These are phyloP conservation scores for Salicornia ramosissima DNA, from an alignment of 148 eudicot species.

Conservation along the genomic window DNA sequence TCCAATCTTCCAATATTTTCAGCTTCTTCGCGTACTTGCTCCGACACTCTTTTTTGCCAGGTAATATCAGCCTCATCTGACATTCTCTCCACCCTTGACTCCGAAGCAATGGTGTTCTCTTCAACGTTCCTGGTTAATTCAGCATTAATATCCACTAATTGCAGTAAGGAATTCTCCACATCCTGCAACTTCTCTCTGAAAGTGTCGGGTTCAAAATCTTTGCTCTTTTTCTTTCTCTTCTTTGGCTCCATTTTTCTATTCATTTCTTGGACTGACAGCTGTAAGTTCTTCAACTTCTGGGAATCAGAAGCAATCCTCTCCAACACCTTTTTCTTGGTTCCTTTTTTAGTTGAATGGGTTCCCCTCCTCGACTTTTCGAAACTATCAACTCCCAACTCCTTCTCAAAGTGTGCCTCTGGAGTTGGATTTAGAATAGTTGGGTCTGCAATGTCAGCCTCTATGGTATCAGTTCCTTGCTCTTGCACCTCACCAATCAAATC, in stretches of 20 bases:
- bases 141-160: conserved; percentile 54
- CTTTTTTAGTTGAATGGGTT: conserved; percentile 25
- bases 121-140: conserved; percentile 45
- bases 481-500: conserved; percentile 28
- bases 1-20: conserved; percentile 66
- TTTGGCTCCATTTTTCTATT: conserved; percentile 50
- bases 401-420: conserved; percentile 49
- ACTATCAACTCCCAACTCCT: conserved; percentile 71
- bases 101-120: conserved; percentile 30
- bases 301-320: conserved; percentile 67
- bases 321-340: conserved; percentile 40
- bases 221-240: conserved; percentile 39
- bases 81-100: conserved; percentile 26
- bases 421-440: conserved; percentile 27
- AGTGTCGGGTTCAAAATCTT: conserved; percentile 44
- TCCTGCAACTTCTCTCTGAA: conserved; percentile 59
- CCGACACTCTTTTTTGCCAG: conserved; percentile 38
- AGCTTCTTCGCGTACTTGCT: conserved; percentile 63
- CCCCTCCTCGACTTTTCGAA: conserved; percentile 36
- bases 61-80: conserved; percentile 35
- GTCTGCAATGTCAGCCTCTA: conserved; percentile 29
- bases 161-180: conserved; percentile 52
- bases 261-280: conserved; percentile 50
- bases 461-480: conserved; percentile 28
- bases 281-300: conserved; percentile 50